A percentile compares a stretch with the other conserved stretches of the same genome.
Evolutionary conservation across 2,329 filamentous ascomycete species (phyloP).

Genomic region (Tympanopsis confertula): DNA sequence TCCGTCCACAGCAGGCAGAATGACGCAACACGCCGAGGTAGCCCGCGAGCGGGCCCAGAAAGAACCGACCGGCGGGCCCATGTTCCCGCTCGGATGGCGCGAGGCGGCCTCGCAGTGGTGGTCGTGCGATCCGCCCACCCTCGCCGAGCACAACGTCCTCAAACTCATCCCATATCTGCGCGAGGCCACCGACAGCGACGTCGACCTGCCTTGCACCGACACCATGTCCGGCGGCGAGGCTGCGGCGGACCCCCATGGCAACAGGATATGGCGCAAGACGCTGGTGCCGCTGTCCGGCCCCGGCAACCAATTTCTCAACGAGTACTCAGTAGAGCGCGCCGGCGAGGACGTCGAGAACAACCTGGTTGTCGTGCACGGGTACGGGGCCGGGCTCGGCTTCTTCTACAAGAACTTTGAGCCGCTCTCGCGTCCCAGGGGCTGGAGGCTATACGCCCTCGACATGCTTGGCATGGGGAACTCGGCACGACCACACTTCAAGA

Average conservation of each 20-base stretch:
- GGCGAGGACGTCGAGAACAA: constrained; percentile 73
- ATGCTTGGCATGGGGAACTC: constrained; percentile 91
- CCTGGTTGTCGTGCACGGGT: constrained; percentile 91
- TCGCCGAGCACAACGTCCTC: constrained; percentile 80
- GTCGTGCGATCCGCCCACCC: constrained; percentile 68
- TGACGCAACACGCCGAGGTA: too few species aligned
- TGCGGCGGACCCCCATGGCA: constrained; percentile 55
- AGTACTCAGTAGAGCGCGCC: constrained; percentile 78
- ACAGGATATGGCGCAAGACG: constrained; percentile 73
- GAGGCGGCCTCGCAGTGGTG: constrained; percentile 30
- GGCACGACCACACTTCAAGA: constrained; percentile 69
- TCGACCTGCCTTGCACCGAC: constrained; percentile 13
- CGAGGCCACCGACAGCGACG: constrained; percentile 51
- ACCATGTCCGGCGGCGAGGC: constrained; percentile 22
- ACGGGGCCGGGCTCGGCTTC: constrained; percentile 89
- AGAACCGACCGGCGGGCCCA: constrained; percentile 16
- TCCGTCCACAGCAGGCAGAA: too few species aligned
- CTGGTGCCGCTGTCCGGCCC: constrained; percentile 74
- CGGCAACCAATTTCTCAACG: constrained; percentile 81
- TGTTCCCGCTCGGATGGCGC: constrained; percentile 1
- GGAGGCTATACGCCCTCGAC: constrained; percentile 92
- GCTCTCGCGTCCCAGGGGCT: constrained; percentile 65
- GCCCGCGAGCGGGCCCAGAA: too few species aligned
- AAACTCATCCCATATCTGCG: constrained; percentile 74
- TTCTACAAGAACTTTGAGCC: constrained; percentile 98